These are phyloP conservation scores for Aspergillus unguis DNA, from an alignment of 2,329 filamentous ascomycete species.

Conservation along the genomic window DNA sequence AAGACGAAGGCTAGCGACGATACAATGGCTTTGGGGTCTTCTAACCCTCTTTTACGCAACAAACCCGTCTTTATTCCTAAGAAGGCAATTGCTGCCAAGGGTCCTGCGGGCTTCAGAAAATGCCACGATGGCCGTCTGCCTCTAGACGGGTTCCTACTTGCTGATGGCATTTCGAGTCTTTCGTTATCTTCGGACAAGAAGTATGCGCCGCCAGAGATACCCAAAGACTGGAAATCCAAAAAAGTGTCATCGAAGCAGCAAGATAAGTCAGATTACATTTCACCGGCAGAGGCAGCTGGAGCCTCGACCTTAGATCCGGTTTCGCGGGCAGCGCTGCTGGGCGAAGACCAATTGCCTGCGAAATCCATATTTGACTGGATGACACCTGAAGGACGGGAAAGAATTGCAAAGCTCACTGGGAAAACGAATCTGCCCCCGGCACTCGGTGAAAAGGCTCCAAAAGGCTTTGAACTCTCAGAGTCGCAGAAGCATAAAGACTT, in stretches of 20 bases:
- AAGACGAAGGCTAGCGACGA: slow-evolving; percentile 42
- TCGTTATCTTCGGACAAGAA: slow-evolving; percentile 46
- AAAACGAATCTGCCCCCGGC: slow-evolving; percentile 74
- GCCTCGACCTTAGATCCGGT: slow-evolving; percentile 71
- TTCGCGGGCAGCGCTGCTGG: slow-evolving; percentile 73
- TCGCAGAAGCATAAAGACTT: slow-evolving; percentile 60
- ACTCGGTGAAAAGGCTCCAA: slow-evolving; percentile 66
- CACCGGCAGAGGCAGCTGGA: slow-evolving; percentile 74
- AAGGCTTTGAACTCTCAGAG: slow-evolving; percentile 61
- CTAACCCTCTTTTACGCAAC: slow-evolving; percentile 62
- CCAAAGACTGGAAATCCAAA: slow-evolving; percentile 66
- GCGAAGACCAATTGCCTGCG: slow-evolving; percentile 75
- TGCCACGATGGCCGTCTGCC: slow-evolving; percentile 82
- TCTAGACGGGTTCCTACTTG: slow-evolving; percentile 74
- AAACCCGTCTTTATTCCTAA: slow-evolving; percentile 76
- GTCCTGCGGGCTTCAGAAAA: slow-evolving; percentile 55
- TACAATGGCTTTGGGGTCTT: slow-evolving; percentile 45
- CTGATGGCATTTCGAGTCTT: slow-evolving; percentile 50
- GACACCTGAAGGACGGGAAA: slow-evolving; percentile 70
- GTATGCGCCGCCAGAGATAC: slow-evolving; percentile 44
- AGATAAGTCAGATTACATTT: slow-evolving; percentile 51
- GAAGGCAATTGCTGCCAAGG: slow-evolving; percentile 48
- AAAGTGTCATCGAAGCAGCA: slow-evolving; percentile 44
- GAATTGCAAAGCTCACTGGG: slow-evolving; percentile 71
- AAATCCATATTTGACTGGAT: slow-evolving; percentile 97